Evolutionary conservation across 805 yeast species (phyloP).

Genomic region (Candida odintsovae): DNA sequence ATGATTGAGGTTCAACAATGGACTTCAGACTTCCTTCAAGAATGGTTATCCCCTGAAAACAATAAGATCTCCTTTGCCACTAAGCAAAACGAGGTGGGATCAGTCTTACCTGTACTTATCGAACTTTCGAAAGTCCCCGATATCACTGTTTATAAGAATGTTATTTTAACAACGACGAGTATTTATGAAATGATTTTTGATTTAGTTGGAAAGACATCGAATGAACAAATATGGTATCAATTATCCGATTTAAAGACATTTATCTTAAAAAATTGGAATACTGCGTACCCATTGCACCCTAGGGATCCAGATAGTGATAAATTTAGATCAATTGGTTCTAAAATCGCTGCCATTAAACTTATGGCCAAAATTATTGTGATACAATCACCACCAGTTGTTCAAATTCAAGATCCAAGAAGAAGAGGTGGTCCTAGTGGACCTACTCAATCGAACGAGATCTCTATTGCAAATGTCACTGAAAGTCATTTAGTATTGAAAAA

Average conservation of each 20-base stretch:
- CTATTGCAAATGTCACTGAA: constrained; percentile 18
- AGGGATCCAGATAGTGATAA: constrained; percentile 21
- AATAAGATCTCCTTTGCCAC: constrained; percentile 4
- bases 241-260: constrained; percentile 49
- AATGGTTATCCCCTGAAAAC: constrained; percentile 15
- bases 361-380: constrained; percentile 52
- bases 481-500: constrained; percentile 63
- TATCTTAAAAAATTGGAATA: constrained; percentile 57
- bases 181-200: constrained; percentile 43
- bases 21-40: constrained; percentile 20
- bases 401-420: constrained; percentile 21
- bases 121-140: constrained; percentile 19
- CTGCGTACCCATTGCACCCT: constrained; percentile 47
- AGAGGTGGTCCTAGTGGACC: constrained; percentile 7
- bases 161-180: constrained; percentile 34
- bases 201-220: constrained; percentile 36
- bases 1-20: constrained; percentile 20
- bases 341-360: constrained; percentile 68
- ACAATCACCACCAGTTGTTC: constrained; percentile 38
- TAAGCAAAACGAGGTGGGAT: constrained; percentile 14
- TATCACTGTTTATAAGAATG: constrained; percentile 29
- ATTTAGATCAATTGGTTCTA: constrained; percentile 48
- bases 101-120: constrained; percentile 11
- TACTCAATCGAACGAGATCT: constrained; percentile 18
- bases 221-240: constrained; percentile 45